Evolutionary conservation across 208 protist genomes (phyloP).

Genomic region (Leptomonas pyrrhocoris): DNA sequence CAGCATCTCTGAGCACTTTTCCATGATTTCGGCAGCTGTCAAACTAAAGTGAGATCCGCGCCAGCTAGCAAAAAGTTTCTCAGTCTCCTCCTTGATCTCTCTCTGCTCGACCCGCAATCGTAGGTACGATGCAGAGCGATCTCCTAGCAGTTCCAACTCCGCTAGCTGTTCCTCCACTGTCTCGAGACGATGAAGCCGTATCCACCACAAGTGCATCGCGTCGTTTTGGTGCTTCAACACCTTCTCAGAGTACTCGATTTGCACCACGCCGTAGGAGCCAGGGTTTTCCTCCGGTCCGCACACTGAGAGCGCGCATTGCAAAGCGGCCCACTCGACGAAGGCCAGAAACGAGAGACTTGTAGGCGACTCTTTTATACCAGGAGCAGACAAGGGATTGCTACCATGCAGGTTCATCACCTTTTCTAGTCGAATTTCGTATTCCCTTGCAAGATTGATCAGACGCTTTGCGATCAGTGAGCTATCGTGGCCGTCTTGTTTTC

Average conservation of each 20-base stretch:
- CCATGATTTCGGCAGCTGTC: slow-evolving; percentile 21
- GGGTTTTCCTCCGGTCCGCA: slow-evolving; percentile 35
- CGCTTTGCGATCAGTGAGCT: neutral
- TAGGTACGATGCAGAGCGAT: slow-evolving; percentile 14
- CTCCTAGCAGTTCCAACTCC: slow-evolving; percentile 25
- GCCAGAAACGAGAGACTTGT: slow-evolving; percentile 38
- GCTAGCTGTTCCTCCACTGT: slow-evolving; percentile 28
- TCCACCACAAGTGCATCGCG: slow-evolving; percentile 18
- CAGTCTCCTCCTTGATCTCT: slow-evolving; percentile 24
- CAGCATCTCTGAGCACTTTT: slow-evolving; percentile 37
- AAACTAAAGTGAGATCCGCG: slow-evolving; percentile 21
- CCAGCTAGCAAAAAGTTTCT: slow-evolving; percentile 34
- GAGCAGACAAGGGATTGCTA: slow-evolving; percentile 15
- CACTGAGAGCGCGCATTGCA: slow-evolving; percentile 40
- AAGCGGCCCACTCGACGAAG: slow-evolving; percentile 51
- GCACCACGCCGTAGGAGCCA: slow-evolving; percentile 28
- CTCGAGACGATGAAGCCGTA: slow-evolving; percentile 21
- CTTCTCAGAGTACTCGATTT: slow-evolving; percentile 11
- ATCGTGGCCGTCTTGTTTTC: neutral
- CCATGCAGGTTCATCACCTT: neutral
- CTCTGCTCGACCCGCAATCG: slow-evolving; percentile 24
- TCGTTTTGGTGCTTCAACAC: slow-evolving; percentile 6
- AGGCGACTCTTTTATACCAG: neutral
- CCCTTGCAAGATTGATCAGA: slow-evolving; percentile 15
- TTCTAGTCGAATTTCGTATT: slow-evolving; percentile 23